These are phyloP conservation scores for Clarireedia homoeocarpa DNA, from an alignment of 2,329 filamentous ascomycete species.

Conservation along the genomic window DNA sequence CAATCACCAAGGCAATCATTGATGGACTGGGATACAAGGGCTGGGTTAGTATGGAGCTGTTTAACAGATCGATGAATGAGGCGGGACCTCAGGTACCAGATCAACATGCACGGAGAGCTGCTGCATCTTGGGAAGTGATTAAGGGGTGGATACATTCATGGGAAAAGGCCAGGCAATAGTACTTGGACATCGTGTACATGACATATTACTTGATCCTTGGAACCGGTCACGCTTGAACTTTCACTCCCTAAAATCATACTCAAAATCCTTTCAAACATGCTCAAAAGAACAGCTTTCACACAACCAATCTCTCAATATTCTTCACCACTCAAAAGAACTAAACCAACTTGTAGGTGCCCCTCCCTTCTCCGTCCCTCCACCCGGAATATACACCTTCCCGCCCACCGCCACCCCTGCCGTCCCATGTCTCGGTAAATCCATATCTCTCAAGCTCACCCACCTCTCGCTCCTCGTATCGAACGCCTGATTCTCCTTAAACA, in stretches of 20 bases:
- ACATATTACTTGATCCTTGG: too few relatives aligned
- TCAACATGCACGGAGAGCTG: slow-evolving; percentile 44
- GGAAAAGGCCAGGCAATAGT: too few relatives aligned
- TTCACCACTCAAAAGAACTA: slow-evolving; percentile 4
- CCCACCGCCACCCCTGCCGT: slow-evolving; percentile 27
- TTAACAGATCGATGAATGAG: slow-evolving; percentile 44
- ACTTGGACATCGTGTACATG: too few relatives aligned
- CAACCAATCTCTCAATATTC: too few relatives aligned
- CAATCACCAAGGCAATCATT: slow-evolving; percentile 41
- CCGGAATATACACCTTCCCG: slow-evolving; percentile 30
- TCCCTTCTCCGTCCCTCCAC: slow-evolving; percentile 25
- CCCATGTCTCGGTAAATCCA: slow-evolving; percentile 32
- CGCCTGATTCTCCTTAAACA: slow-evolving; percentile 28
- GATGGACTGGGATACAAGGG: slow-evolving; percentile 47
- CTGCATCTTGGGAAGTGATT: slow-evolving; percentile 36
- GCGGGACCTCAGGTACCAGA: slow-evolving; percentile 36
- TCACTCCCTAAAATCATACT: too few relatives aligned
- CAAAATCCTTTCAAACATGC: too few relatives aligned
- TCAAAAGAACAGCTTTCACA: too few relatives aligned
- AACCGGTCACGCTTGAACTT: too few relatives aligned
- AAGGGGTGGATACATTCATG: slow-evolving; percentile 7
- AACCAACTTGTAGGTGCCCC: background rate
- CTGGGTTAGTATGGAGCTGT: slow-evolving; percentile 52
- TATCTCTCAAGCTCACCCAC: slow-evolving; percentile 22
- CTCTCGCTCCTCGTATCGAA: slow-evolving; percentile 26